Percentiles rank a stretch among this genome's conserved stretches.
These are phyloP conservation scores for Pseudohyphozyma bogoriensis DNA, from an alignment of 768 basidiomycete species.

Conservation along the genomic window DNA sequence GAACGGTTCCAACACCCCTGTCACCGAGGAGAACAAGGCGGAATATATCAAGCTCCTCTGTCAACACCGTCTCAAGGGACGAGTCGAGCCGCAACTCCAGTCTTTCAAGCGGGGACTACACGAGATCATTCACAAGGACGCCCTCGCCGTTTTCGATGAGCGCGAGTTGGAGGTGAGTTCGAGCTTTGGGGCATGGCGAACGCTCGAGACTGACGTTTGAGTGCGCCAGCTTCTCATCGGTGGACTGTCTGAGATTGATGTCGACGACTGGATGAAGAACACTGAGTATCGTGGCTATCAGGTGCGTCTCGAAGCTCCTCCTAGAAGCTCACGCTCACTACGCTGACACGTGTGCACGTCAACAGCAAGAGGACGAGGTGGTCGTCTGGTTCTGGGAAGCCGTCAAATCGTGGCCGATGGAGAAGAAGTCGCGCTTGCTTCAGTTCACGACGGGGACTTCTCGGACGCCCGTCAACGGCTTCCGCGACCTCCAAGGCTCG, in stretches of 20 bases:
- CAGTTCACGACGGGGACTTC: constrained; percentile 69
- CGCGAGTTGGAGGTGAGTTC: constrained; percentile 65
- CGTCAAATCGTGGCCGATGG: constrained; percentile 94
- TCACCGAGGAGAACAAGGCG: constrained; percentile 96
- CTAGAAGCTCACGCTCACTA: too few species aligned
- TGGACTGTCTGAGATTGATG: constrained; percentile 98
- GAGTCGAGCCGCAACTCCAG: constrained; percentile 94
- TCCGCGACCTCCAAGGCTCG: constrained; percentile 95
- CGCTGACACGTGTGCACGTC: too few species aligned
- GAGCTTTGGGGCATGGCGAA: not conserved
- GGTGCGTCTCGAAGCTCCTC: too few species aligned
- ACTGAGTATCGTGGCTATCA: constrained; percentile 93
- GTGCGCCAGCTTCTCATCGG: constrained; percentile 68
- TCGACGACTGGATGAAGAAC: constrained; percentile 85
- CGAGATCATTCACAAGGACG: constrained; percentile 92
- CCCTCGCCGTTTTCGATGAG: constrained; percentile 96
- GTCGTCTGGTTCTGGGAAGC: constrained; percentile 96
- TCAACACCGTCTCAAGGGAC: constrained; percentile 89
- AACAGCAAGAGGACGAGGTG: constrained; percentile 84
- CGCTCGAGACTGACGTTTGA: not conserved
- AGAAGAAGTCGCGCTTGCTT: constrained; percentile 88
- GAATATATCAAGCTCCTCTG: constrained; percentile 71
- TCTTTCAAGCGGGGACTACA: constrained; percentile 98
- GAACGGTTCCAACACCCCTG: constrained; percentile 70
- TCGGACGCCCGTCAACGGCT: constrained; percentile 91